Evolutionary conservation across 1,139 yeast species (phyloP).

Genomic region (Yamadazyma triangularis): DNA sequence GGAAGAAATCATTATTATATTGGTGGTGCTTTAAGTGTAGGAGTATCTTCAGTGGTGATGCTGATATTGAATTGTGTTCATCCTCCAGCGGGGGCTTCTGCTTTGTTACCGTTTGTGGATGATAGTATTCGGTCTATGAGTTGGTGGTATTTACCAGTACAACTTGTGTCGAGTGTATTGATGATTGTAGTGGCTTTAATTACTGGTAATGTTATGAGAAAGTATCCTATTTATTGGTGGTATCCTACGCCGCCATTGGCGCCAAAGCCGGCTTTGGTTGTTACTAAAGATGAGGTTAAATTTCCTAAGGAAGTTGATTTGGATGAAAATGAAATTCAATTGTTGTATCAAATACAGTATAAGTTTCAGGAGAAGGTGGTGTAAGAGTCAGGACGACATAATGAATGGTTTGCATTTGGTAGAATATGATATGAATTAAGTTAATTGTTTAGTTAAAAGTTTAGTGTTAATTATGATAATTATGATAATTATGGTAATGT

Average conservation of each 20-base stretch:
- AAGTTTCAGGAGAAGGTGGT: too few relatives aligned
- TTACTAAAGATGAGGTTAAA: slow-evolving; percentile 13
- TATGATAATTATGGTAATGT: too few relatives aligned
- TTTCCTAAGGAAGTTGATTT: slow-evolving; percentile 22
- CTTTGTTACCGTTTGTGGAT: slow-evolving; percentile 55
- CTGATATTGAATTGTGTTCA: slow-evolving; percentile 56
- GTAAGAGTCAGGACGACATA: too few relatives aligned
- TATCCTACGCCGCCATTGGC: slow-evolving; percentile 23
- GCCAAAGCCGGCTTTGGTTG: slow-evolving; percentile 6
- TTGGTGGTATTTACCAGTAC: slow-evolving; percentile 67
- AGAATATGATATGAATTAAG: too few relatives aligned
- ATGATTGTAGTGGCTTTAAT: slow-evolving; percentile 51
- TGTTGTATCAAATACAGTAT: too few relatives aligned
- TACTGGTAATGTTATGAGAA: slow-evolving; percentile 51
- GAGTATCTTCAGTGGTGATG: slow-evolving; percentile 53
- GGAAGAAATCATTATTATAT: slow-evolving; percentile 52
- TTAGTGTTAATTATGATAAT: too few relatives aligned
- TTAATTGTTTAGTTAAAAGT: too few relatives aligned
- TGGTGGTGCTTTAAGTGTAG: slow-evolving; percentile 60
- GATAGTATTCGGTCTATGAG: slow-evolving; percentile 45
- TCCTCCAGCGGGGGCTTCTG: slow-evolving; percentile 77
- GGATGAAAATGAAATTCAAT: slow-evolving; percentile 22
- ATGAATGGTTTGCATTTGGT: too few relatives aligned
- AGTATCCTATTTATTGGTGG: slow-evolving; percentile 68
- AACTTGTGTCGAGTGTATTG: slow-evolving; percentile 47